phyloP scores from a whole-genome alignment of 345 rosid genomes.

The Camelina sativa region DNA sequence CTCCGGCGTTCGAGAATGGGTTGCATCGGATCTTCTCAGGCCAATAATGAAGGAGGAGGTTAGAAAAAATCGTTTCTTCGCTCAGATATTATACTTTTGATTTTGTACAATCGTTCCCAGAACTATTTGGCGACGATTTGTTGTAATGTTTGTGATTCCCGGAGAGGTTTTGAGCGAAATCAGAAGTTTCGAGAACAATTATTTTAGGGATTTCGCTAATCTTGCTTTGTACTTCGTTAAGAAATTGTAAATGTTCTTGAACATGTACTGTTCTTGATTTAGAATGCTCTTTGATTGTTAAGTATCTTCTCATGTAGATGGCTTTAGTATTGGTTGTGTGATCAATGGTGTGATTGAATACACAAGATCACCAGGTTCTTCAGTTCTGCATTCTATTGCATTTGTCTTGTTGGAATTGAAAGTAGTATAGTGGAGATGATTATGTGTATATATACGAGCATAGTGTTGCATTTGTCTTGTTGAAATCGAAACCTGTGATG shows the following conservation, averaged over 20 bases:
- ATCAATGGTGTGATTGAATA: too few species aligned
- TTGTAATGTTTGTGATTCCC: background rate
- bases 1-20: constrained; percentile 33
- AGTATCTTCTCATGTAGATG: too few species aligned
- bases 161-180: background rate
- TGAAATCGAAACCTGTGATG: background rate
- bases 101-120: too few species aligned
- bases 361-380: background rate
- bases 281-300: too few species aligned
- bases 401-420: background rate
- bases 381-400: background rate
- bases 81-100: background rate
- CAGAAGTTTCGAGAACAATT: background rate
- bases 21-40: constrained; percentile 42
- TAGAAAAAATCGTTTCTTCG: background rate
- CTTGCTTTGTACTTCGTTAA: background rate
- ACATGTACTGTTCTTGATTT: too few species aligned
- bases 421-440: background rate
- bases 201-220: background rate
- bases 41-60: constrained; percentile 34
- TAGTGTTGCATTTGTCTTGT: background rate
- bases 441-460: too few species aligned
- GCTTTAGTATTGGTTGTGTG: too few species aligned
- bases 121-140: background rate
- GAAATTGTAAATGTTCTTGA: background rate